Evolutionary conservation across 1,284 basidiomycete species (phyloP), one percentile per base, ranked within the genome.

Genomic region (Athelia sp.): DNA sequence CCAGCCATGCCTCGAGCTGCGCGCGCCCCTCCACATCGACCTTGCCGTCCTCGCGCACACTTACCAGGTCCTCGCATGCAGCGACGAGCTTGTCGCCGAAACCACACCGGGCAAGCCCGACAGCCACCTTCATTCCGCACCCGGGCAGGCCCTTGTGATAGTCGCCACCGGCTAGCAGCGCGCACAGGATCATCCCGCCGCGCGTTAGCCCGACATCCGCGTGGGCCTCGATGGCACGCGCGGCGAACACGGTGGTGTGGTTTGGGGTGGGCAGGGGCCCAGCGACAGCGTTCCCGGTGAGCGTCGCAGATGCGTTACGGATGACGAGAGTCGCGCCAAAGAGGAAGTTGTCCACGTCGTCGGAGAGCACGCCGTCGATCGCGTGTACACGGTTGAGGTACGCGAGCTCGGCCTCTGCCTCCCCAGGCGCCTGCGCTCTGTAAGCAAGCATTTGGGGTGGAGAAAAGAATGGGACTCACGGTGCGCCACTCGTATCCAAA

Each of bases 321-420:
- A 97, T 80, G 23, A 98, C 81, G 40, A 81, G 81, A 2, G 69
- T 76, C 0, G 92, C 93, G 13, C 95, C 95, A 56, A 98, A 98
- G 2, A 98, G 66, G 56, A 98, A 85, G 23, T 84, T 92, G 60
- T 98, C 96, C 1, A 92, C 91, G 58, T 98, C 96, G 67, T 98
- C 95, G 0, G 93, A 93, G 32, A 97, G 72, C 10, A 98, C 81
- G 0, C 85, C 92, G 62, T 99, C 96, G 48, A 98, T 87, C 49
- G 88, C 67, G 0, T 91, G 92, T 29, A 85, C 79, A 3, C 74
- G 70, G 58, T 92, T 93, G 54, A 98, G 74, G 53, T 87, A 86
- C 0, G 96, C 96, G 1, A 99, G 75, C 62, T 99, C 96, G 0
- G 96, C 96, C 66, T 99, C 96, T 0, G 96, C 96, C 67, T 98